Evolutionary conservation across 2,329 filamentous ascomycete genomes (phyloP).

Genomic region (Neopestalotiopsis sp.): DNA sequence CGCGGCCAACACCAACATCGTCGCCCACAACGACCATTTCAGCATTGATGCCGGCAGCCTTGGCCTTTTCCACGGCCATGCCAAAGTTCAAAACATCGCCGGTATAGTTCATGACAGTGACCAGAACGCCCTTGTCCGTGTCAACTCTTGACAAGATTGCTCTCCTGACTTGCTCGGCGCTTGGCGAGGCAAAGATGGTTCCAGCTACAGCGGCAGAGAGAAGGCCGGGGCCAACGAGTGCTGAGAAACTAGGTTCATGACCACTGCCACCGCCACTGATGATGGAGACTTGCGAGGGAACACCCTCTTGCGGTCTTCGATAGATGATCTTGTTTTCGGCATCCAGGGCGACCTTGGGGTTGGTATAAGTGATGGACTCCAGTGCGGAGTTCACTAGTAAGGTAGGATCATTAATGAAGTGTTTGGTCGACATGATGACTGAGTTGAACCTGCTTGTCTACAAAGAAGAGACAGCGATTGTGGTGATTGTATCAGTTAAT

Average conservation of each 20-base stretch:
- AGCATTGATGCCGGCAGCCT: conserved; percentile 75
- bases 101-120: conserved; percentile 97
- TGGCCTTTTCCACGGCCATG: conserved; percentile 90
- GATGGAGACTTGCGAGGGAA: conserved; percentile 72
- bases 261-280: conserved; percentile 89
- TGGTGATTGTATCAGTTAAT: neutral
- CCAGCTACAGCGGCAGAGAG: conserved; percentile 84
- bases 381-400: conserved; percentile 81
- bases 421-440: conserved; percentile 65
- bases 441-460: neutral
- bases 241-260: conserved; percentile 87
- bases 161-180: conserved; percentile 80
- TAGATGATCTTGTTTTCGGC: conserved; percentile 83
- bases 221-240: conserved; percentile 82
- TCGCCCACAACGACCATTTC: conserved; percentile 94
- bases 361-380: conserved; percentile 78
- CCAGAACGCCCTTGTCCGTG: conserved; percentile 74
- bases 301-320: conserved; percentile 58
- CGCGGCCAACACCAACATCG: conserved; percentile 86
- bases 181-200: conserved; percentile 84
- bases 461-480: neutral
- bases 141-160: conserved; percentile 78
- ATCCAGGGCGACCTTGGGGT: conserved; percentile 84
- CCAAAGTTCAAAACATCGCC: conserved; percentile 91
- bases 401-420: conserved; percentile 87